These are phyloP conservation scores for Talaromyces albobiverticillius DNA, from an alignment of 2,329 filamentous ascomycete species.

Conservation along the genomic window DNA sequence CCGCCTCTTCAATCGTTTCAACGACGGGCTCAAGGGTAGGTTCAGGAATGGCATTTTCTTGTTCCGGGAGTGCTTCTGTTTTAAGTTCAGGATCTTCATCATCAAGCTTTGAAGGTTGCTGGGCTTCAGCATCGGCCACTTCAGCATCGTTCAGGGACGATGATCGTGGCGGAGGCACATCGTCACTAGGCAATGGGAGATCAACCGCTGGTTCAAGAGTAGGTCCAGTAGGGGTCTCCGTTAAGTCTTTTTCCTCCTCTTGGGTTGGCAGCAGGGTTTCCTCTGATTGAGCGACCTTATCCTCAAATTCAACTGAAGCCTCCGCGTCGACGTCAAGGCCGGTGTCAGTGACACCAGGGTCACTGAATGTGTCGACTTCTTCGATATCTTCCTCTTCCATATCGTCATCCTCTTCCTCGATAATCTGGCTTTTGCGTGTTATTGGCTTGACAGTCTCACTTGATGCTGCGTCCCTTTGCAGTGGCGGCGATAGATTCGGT, in stretches of 20 bases:
- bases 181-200: slow-evolving; percentile 26
- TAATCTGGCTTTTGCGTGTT: slow-evolving; percentile 40
- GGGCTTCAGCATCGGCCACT: too few species aligned
- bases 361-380: slow-evolving; percentile 41
- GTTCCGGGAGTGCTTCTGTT: background rate
- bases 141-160: slow-evolving; percentile 32
- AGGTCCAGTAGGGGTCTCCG: slow-evolving; percentile 13
- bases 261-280: background rate
- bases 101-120: too few species aligned
- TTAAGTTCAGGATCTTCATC: background rate
- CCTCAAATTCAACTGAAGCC: background rate
- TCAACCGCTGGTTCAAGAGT: slow-evolving; percentile 31
- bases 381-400: slow-evolving; percentile 34
- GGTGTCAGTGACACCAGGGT: slow-evolving; percentile 8
- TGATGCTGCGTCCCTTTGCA: slow-evolving; percentile 20
- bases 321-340: slow-evolving; percentile 24
- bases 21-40: background rate
- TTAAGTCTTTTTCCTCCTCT: slow-evolving; percentile 18
- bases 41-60: background rate
- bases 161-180: slow-evolving; percentile 34
- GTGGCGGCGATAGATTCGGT: slow-evolving; percentile 28
- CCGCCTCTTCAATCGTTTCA: background rate
- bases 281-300: background rate
- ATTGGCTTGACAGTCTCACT: slow-evolving; percentile 21
- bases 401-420: slow-evolving; percentile 46